Percentiles rank a stretch among this genome's conserved stretches.
Conservation (phyloP, 257 asterid genomes). For the Ophiorrhiza pumila region DNA sequence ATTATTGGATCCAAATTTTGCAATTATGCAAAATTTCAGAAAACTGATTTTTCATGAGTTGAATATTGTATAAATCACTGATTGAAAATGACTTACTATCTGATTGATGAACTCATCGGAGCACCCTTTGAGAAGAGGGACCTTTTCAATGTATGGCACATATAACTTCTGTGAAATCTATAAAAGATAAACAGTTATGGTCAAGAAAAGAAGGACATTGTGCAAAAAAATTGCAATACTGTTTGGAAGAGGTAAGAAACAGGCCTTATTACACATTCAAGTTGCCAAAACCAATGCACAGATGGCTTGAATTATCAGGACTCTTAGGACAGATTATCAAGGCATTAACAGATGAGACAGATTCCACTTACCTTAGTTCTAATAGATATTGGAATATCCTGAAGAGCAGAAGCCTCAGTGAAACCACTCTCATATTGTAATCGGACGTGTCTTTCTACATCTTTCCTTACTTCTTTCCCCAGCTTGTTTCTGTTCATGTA, state of each 20-base stretch:
- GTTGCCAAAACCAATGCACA: background rate
- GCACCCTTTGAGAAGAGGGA: conserved; percentile 60
- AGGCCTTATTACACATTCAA: background rate
- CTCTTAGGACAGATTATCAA: background rate
- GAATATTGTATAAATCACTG: background rate
- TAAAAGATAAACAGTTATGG: conserved; percentile 11
- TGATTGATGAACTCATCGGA: conserved; percentile 53
- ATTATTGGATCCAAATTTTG: background rate
- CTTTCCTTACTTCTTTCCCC: conserved; percentile 46
- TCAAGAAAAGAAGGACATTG: background rate
- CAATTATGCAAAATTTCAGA: background rate
- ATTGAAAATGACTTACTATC: conserved; percentile 39
- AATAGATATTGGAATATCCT: conserved; percentile 56
- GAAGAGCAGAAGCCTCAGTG: conserved; percentile 46
- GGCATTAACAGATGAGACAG: background rate
- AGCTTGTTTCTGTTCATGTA: conserved; percentile 56
- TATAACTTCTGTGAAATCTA: conserved; percentile 60
- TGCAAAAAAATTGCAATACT: background rate
- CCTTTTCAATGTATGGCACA: conserved; percentile 42
- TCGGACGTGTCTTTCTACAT: conserved; percentile 57
- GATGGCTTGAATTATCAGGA: background rate
- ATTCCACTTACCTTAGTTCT: conserved; percentile 50
- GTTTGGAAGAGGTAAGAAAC: background rate
- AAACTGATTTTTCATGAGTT: background rate
- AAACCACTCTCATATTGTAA: conserved; percentile 57